Evolutionary conservation across 495 filamentous ascomycete species (phyloP).

Genomic region (Aspergillus kassunensis): DNA sequence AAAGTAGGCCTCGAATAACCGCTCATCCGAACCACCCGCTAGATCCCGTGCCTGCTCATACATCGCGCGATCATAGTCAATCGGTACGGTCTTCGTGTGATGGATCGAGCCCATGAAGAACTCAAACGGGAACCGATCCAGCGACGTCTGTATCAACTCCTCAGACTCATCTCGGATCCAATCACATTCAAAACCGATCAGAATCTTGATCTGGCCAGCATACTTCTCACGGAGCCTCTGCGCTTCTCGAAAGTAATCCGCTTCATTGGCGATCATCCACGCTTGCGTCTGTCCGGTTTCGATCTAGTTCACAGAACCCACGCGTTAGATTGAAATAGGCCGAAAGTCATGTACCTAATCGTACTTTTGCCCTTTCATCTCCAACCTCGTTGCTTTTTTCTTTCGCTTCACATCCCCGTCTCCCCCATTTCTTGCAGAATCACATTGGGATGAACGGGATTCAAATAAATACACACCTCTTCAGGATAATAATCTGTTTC

Average conservation of each 20-base stretch:
- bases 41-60: slow-evolving; percentile 60
- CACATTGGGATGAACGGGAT: no score
- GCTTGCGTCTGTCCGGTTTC: slow-evolving; percentile 35
- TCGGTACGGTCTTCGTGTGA: slow-evolving; percentile 79
- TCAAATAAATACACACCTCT: no score
- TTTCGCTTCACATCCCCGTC: background rate
- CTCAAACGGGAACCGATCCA: slow-evolving; percentile 62
- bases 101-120: slow-evolving; percentile 91
- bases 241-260: slow-evolving; percentile 68
- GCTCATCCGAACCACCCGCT: slow-evolving; percentile 63
- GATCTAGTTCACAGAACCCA: slow-evolving; percentile 26
- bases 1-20: slow-evolving; percentile 75
- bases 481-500: slow-evolving; percentile 84
- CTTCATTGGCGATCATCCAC: slow-evolving; percentile 53
- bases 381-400: background rate
- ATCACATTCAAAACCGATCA: slow-evolving; percentile 90
- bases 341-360: background rate
- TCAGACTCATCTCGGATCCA: slow-evolving; percentile 74
- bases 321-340: background rate
- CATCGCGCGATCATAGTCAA: slow-evolving; percentile 72
- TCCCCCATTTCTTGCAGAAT: no score
- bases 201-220: slow-evolving; percentile 64
- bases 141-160: slow-evolving; percentile 53
- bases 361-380: background rate
- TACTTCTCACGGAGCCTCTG: slow-evolving; percentile 67